phyloP scores from a whole-genome alignment of 306 rosid species.

The Potentilla sterilis region DNA sequence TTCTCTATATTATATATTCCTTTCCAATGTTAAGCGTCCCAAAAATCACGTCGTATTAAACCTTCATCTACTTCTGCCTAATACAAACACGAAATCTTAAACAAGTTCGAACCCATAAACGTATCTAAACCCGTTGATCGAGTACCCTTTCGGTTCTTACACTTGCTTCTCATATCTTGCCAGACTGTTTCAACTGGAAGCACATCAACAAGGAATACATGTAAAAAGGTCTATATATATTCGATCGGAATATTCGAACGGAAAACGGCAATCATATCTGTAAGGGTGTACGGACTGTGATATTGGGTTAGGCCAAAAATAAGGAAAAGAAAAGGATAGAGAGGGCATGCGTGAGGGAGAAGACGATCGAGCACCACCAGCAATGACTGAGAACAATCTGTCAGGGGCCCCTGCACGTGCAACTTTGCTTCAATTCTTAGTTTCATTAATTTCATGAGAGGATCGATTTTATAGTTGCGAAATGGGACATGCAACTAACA shows the following conservation, averaged over 20 bases:
- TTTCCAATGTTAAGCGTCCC: neutral
- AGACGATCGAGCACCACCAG: slow-evolving; percentile 5
- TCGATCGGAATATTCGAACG: neutral
- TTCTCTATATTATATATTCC: neutral
- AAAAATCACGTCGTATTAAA: neutral
- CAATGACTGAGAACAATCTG: slow-evolving; percentile 6
- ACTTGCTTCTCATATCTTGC: neutral
- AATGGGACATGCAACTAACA: neutral
- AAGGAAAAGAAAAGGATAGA: neutral
- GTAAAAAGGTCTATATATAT: neutral
- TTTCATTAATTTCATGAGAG: slow-evolving; percentile 3
- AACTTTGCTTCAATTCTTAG: neutral
- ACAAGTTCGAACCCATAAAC: neutral
- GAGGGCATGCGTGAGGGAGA: neutral
- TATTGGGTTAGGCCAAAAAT: neutral
- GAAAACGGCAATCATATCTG: neutral
- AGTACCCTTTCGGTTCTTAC: neutral
- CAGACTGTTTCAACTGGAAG: neutral
- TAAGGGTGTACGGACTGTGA: slow-evolving; percentile 6
- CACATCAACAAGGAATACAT: neutral
- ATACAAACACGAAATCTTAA: neutral
- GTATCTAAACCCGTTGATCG: neutral
- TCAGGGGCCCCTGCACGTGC: slow-evolving; percentile 14
- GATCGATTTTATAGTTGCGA: neutral
- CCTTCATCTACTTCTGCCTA: neutral